A percentile compares a stretch with the other conserved stretches of the same genome.
phyloP scores from a whole-genome alignment of 768 basidiomycete genomes.

The Phallus indusiatus region DNA sequence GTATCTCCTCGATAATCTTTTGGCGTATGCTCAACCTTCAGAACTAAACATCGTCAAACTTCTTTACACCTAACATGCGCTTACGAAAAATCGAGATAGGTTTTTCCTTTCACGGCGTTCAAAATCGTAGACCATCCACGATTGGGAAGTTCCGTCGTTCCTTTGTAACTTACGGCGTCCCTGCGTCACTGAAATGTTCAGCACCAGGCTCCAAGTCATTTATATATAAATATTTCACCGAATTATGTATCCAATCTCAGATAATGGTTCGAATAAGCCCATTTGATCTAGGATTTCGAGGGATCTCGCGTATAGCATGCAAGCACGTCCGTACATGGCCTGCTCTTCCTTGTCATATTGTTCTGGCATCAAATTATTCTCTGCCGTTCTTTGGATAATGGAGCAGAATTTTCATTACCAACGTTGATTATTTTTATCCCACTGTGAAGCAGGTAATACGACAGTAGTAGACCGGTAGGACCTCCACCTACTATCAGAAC shows the following conservation, averaged over 20 bases:
- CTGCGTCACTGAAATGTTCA: neutral
- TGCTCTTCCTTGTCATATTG: neutral
- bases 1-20: slow-evolving; percentile 3
- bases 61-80: neutral
- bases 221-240: neutral
- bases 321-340: slow-evolving; percentile 9
- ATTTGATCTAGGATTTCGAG: slow-evolving; percentile 8
- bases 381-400: neutral
- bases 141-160: neutral
- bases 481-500: slow-evolving; percentile 10
- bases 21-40: slow-evolving; percentile 9
- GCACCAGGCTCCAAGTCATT: neutral
- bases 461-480: slow-evolving; percentile 1
- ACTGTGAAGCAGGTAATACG: neutral
- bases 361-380: neutral
- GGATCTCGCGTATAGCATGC: slow-evolving; percentile 7
- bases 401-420: neutral
- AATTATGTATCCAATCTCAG: slow-evolving; percentile 2
- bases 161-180: slow-evolving; percentile 6
- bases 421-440: slow-evolving; percentile 1
- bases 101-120: slow-evolving; percentile 3
- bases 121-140: slow-evolving; percentile 7
- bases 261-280: slow-evolving; percentile 1
- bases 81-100: slow-evolving; percentile 5
- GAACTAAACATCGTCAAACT: neutral